These are phyloP conservation scores for Millerago galiae DNA, from an alignment of 805 yeast species.

Conservation along the genomic window DNA sequence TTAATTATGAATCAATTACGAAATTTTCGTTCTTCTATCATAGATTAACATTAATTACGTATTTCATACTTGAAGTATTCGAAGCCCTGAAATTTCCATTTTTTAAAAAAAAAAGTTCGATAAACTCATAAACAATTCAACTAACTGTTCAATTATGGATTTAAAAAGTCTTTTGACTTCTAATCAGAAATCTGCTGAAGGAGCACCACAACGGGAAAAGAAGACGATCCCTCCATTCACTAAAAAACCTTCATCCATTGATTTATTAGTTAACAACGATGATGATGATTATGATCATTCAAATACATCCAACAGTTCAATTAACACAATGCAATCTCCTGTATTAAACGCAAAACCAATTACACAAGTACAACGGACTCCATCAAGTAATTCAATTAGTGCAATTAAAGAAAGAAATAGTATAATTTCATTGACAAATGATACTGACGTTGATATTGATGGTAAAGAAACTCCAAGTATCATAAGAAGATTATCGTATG, in stretches of 20 bases:
- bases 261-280: constrained; percentile 16
- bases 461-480: constrained; percentile 34
- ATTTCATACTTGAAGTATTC: too few species aligned
- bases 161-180: constrained; percentile 14
- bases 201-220: background rate
- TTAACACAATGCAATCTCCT: constrained; percentile 10
- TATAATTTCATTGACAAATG: constrained; percentile 34
- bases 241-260: constrained; percentile 17
- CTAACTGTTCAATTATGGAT: constrained; percentile 12
- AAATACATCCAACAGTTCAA: constrained; percentile 3
- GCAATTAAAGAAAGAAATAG: constrained; percentile 18
- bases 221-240: constrained; percentile 5
- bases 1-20: too few species aligned
- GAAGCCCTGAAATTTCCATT: too few species aligned
- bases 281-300: constrained; percentile 3
- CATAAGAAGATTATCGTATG: constrained; percentile 25
- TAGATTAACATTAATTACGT: too few species aligned
- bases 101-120: too few species aligned
- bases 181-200: constrained; percentile 5
- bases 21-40: too few species aligned
- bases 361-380: constrained; percentile 5
- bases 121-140: too few species aligned
- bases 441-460: constrained; percentile 36
- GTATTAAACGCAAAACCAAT: constrained; percentile 3
- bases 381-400: constrained; percentile 1